Evolutionary conservation across 495 filamentous ascomycete species (phyloP).

Genomic region (Penicillium riverlandense): DNA sequence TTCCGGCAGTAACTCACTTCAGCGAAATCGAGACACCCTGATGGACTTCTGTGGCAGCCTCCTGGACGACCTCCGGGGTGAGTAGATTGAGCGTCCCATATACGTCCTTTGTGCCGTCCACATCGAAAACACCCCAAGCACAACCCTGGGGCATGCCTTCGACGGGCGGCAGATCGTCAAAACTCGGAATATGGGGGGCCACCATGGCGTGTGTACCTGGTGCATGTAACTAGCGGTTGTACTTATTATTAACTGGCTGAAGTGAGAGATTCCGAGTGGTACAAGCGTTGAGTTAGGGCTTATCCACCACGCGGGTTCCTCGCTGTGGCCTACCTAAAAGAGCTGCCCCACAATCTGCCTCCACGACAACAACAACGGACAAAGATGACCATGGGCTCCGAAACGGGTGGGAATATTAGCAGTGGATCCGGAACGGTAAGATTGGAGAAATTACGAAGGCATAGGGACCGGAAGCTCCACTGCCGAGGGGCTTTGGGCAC

Average conservation of each 20-base stretch:
- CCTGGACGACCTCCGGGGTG: conserved; percentile 45
- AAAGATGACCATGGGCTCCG: too few relatives aligned
- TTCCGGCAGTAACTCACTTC: conserved; percentile 34
- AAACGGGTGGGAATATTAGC: too few relatives aligned
- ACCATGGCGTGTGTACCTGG: neutral
- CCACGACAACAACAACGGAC: too few relatives aligned
- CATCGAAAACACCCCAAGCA: conserved; percentile 61
- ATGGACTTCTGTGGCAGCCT: conserved; percentile 42
- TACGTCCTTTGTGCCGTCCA: conserved; percentile 50
- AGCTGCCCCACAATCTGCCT: neutral
- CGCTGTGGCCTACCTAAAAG: conserved; percentile 3
- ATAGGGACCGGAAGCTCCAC: too few relatives aligned
- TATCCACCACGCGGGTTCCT: conserved; percentile 2
- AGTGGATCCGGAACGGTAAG: neutral
- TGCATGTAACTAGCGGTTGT: neutral
- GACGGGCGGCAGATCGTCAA: conserved; percentile 53
- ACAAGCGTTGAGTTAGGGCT: neutral
- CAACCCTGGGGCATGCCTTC: conserved; percentile 55
- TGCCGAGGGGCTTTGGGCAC: too few relatives aligned
- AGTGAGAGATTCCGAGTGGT: neutral
- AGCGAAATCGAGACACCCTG: conserved; percentile 52
- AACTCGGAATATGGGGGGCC: conserved; percentile 29
- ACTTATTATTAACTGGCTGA: neutral
- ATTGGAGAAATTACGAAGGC: neutral
- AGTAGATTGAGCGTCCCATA: conserved; percentile 54